These are phyloP conservation scores for Vanrija sp. DNA, from an alignment of 1,284 basidiomycete genomes.

Conservation along the genomic window DNA sequence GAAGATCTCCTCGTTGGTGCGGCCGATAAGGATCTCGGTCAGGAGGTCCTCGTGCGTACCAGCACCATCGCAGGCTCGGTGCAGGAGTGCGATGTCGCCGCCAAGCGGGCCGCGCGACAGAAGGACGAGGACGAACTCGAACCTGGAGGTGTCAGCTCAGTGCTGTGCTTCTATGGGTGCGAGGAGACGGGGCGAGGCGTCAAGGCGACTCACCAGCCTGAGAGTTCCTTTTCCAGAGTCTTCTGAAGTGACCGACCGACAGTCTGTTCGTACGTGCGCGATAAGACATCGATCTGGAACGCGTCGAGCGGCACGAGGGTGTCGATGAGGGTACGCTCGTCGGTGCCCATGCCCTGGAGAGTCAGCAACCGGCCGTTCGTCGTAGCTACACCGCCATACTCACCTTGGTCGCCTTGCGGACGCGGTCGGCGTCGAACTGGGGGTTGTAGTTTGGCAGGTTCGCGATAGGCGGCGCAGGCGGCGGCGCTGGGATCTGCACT, in stretches of 20 bases:
- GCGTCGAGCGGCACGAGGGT: conserved; percentile 43
- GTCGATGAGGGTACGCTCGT: conserved; percentile 46
- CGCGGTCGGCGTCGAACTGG: conserved; percentile 45
- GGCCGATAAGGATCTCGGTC: conserved; percentile 45
- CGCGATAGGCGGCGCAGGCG: conserved; percentile 37
- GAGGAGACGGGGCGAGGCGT: too few relatives aligned
- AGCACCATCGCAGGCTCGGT: conserved; percentile 44
- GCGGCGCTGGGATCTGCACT: conserved; percentile 41
- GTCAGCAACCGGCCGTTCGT: conserved; percentile 1
- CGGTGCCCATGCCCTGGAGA: conserved; percentile 46
- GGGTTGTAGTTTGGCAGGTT: conserved; percentile 44
- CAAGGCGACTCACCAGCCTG: conserved; percentile 35
- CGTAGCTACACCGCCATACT: neutral
- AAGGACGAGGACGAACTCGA: conserved; percentile 47
- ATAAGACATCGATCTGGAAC: conserved; percentile 47
- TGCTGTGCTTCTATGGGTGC: too few relatives aligned
- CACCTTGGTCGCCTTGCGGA: conserved; percentile 50
- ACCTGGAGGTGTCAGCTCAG: conserved; percentile 28
- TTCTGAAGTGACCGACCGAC: conserved; percentile 38
- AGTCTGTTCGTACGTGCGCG: conserved; percentile 44
- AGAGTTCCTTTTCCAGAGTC: conserved; percentile 49
- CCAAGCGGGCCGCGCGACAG: conserved; percentile 45
- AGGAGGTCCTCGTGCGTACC: conserved; percentile 50
- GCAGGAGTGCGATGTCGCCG: conserved; percentile 44
- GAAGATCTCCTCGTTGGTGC: conserved; percentile 49